These are phyloP conservation scores for Lipomyces starkeyi DNA, from an alignment of 805 yeast species.

Conservation along the genomic window DNA sequence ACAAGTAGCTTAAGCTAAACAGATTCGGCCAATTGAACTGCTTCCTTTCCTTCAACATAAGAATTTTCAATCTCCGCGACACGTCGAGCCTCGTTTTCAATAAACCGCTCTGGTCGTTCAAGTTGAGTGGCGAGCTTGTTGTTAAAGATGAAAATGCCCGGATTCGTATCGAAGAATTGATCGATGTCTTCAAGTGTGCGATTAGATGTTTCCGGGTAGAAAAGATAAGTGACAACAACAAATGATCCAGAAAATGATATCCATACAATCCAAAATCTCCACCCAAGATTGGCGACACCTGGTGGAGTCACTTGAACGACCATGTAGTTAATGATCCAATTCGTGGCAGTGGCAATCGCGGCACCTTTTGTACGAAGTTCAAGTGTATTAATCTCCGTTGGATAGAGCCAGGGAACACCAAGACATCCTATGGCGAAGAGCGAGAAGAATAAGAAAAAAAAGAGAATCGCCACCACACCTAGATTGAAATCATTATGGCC, in stretches of 20 bases:
- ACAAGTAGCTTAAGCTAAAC: too few species aligned
- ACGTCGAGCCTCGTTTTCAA: too few species aligned
- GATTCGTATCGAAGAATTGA: conserved; percentile 42
- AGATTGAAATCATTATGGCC: conserved; percentile 37
- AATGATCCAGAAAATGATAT: conserved; percentile 51
- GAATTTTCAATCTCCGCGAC: too few species aligned
- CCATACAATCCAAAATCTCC: conserved; percentile 74
- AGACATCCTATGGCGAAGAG: conserved; percentile 61
- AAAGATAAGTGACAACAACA: conserved; percentile 64
- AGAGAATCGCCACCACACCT: conserved; percentile 44
- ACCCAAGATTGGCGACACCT: conserved; percentile 52
- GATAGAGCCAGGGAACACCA: conserved; percentile 66
- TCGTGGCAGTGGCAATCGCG: conserved; percentile 66
- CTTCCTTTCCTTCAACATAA: too few species aligned
- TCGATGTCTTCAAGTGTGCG: conserved; percentile 74
- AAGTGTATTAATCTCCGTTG: conserved; percentile 66
- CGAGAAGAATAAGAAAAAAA: conserved; percentile 46
- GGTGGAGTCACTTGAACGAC: conserved; percentile 73
- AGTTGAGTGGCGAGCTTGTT: too few species aligned
- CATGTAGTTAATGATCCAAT: conserved; percentile 68
- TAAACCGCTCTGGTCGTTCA: too few species aligned
- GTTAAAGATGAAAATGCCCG: too few species aligned
- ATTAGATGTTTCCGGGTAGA: conserved; percentile 90
- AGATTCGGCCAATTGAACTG: too few species aligned
- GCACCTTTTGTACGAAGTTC: conserved; percentile 65